These are phyloP conservation scores for Nakazawaea laoshanensis DNA, from an alignment of 805 yeast species.

Conservation along the genomic window DNA sequence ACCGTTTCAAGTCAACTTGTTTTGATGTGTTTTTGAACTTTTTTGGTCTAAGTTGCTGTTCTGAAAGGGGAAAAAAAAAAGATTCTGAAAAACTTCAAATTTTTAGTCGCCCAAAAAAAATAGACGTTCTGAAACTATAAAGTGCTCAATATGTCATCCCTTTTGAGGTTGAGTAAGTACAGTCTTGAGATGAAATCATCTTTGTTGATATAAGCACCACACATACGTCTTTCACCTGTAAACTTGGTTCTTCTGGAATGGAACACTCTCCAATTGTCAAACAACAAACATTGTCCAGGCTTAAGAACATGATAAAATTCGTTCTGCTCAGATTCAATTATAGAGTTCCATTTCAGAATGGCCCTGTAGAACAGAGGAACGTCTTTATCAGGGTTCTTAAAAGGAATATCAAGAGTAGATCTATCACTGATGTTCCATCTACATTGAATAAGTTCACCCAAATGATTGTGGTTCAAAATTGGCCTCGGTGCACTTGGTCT, in stretches of 20 bases:
- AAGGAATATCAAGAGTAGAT: conserved; percentile 46
- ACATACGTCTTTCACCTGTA: conserved; percentile 59
- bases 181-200: conserved; percentile 52
- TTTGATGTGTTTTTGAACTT: too few relatives aligned
- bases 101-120: too few relatives aligned
- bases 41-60: too few relatives aligned
- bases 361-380: conserved; percentile 49
- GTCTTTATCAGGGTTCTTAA: conserved; percentile 29
- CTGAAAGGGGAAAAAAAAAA: too few relatives aligned
- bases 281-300: conserved; percentile 61
- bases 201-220: conserved; percentile 64
- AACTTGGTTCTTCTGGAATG: conserved; percentile 63
- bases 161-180: conserved; percentile 37
- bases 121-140: too few relatives aligned
- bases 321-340: conserved; percentile 40
- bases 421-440: conserved; percentile 70
- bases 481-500: conserved; percentile 51
- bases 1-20: too few relatives aligned
- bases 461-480: conserved; percentile 42
- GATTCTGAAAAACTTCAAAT: too few relatives aligned
- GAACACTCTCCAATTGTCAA: conserved; percentile 68
- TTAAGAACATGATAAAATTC: conserved; percentile 45
- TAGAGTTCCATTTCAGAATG: conserved; percentile 43
- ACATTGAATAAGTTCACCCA: conserved; percentile 48
- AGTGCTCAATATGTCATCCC: conserved; percentile 34